Conservation (phyloP, 768 basidiomycete species). For the Mycena rosella region DNA sequence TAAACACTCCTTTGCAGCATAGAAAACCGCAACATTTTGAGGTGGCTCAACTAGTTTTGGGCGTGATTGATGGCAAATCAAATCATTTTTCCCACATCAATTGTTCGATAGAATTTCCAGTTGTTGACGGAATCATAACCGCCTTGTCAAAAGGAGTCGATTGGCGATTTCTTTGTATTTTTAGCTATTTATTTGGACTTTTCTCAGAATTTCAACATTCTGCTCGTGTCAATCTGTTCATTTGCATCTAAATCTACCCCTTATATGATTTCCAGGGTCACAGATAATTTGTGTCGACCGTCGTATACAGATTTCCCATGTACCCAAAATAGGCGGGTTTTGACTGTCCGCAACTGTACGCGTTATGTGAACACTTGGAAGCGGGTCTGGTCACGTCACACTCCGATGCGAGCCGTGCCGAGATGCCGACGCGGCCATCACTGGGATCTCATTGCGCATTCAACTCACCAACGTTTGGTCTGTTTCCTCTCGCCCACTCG, state of each 20-base stretch:
- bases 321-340: not conserved
- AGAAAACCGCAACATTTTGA: too few relatives aligned
- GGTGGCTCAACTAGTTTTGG: too few relatives aligned
- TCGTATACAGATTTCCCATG: not conserved
- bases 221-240: slow-evolving; percentile 16
- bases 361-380: too few relatives aligned
- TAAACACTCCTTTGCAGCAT: too few relatives aligned
- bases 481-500: too few relatives aligned
- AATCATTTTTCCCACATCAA: not conserved
- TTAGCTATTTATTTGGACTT: slow-evolving; percentile 36
- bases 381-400: too few relatives aligned
- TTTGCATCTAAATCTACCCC: not conserved
- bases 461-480: too few relatives aligned
- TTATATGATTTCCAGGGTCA: too few relatives aligned
- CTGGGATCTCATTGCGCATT: too few relatives aligned
- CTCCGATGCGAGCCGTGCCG: too few relatives aligned
- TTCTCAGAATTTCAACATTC: slow-evolving; percentile 7
- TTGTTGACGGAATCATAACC: slow-evolving; percentile 16
- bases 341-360: not conserved
- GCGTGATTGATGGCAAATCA: not conserved
- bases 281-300: not conserved
- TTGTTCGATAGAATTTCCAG: not conserved
- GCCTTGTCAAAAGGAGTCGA: slow-evolving; percentile 34
- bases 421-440: too few relatives aligned
- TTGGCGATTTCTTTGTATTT: slow-evolving; percentile 38